phyloP scores from a whole-genome alignment of 768 basidiomycete genomes.

The Leccinum broughii region DNA sequence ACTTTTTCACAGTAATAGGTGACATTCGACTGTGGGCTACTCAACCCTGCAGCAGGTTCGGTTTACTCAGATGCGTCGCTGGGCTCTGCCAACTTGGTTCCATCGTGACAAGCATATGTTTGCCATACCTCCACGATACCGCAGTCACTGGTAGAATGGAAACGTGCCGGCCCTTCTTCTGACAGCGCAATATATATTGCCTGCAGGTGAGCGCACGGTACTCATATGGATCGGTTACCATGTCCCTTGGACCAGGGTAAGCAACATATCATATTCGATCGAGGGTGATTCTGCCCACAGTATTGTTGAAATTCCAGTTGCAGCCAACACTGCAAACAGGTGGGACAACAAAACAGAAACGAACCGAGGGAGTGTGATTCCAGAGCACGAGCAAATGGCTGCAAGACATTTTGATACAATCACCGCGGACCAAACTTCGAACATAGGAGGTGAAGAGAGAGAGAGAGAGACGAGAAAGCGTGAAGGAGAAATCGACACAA shows the following conservation, averaged over 20 bases:
- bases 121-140: background rate
- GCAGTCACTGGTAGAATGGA: background rate
- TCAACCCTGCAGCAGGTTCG: background rate
- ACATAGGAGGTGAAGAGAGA: constrained; percentile 7
- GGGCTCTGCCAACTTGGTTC: background rate
- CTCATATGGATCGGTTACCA: constrained; percentile 7
- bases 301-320: background rate
- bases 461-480: background rate
- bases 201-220: constrained; percentile 2
- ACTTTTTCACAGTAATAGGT: background rate
- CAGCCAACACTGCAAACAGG: constrained; percentile 11
- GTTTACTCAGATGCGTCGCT: background rate
- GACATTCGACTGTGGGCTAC: background rate
- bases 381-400: constrained; percentile 14
- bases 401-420: constrained; percentile 22
- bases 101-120: background rate
- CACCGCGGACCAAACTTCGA: constrained; percentile 19
- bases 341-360: constrained; percentile 8
- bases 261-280: background rate
- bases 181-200: constrained; percentile 1
- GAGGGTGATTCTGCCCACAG: background rate
- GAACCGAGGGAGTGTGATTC: constrained; percentile 6
- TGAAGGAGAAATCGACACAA: constrained; percentile 8
- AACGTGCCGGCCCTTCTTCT: background rate
- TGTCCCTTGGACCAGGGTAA: constrained; percentile 8